Percentiles rank a stretch among this genome's conserved stretches.
These are phyloP conservation scores for Drosera capensis DNA, from an alignment of 148 eudicot species.

Conservation along the genomic window DNA sequence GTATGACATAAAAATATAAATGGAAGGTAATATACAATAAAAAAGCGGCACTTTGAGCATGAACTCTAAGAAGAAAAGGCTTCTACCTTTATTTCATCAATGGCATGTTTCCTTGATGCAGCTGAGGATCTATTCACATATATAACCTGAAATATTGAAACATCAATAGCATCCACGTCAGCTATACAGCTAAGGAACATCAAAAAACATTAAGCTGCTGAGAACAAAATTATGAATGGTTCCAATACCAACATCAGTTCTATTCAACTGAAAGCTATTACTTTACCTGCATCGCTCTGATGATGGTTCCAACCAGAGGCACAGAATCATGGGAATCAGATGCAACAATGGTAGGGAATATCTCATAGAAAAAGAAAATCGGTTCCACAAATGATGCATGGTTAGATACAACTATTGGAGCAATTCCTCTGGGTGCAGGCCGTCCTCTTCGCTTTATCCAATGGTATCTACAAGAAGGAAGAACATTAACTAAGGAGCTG, in stretches of 20 bases:
- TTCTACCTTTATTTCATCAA: conserved; percentile 90
- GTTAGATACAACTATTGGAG: conserved; percentile 90
- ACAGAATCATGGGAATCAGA: conserved; percentile 90
- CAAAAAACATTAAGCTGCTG: neutral
- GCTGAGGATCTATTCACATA: conserved; percentile 83
- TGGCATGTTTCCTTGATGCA: conserved; percentile 77
- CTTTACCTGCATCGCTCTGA: conserved; percentile 96
- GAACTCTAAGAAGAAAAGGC: neutral
- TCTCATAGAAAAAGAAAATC: conserved; percentile 88
- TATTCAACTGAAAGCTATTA: neutral
- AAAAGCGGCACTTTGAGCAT: neutral
- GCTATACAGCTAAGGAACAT: neutral
- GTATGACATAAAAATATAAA: no score
- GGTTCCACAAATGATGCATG: conserved; percentile 95
- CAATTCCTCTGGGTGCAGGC: conserved; percentile 78
- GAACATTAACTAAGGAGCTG: no score
- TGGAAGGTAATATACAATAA: neutral
- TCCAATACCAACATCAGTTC: neutral
- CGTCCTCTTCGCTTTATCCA: conserved; percentile 86
- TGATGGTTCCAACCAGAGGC: conserved; percentile 89
- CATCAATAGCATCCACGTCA: conserved; percentile 5
- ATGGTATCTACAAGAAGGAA: conserved; percentile 52
- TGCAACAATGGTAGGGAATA: conserved; percentile 82
- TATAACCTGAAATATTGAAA: conserved; percentile 62
- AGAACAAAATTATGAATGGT: neutral